These are phyloP conservation scores for Dioscorea zingiberensis DNA, from an alignment of 106 monocot species.

Conservation along the genomic window DNA sequence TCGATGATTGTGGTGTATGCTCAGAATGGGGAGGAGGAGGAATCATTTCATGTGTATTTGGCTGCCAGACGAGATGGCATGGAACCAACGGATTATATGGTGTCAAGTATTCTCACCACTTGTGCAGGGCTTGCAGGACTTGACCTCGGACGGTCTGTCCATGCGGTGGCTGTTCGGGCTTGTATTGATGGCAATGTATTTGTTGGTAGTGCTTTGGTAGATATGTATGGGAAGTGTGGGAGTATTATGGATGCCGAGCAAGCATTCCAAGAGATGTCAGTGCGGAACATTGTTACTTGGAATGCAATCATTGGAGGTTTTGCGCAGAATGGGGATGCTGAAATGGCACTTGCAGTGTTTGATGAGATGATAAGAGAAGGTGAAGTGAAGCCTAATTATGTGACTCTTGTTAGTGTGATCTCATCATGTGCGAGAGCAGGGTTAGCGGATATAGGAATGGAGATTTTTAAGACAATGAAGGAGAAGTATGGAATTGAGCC, in stretches of 20 bases:
- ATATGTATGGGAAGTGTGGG: constrained; percentile 95
- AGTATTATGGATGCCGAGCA: constrained; percentile 56
- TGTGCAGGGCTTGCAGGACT: constrained; percentile 59
- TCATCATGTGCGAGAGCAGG: constrained; percentile 75
- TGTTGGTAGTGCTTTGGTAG: constrained; percentile 65
- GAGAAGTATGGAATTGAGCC: constrained; percentile 61
- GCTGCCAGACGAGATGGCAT: constrained; percentile 43
- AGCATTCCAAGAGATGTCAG: constrained; percentile 35
- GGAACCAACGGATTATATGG: constrained; percentile 66
- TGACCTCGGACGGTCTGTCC: constrained; percentile 70
- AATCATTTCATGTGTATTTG: constrained; percentile 54
- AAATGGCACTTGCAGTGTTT: constrained; percentile 39
- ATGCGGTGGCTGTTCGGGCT: constrained; percentile 50
- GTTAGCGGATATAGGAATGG: constrained; percentile 40
- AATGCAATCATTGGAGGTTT: constrained; percentile 79
- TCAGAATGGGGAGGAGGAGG: constrained; percentile 68
- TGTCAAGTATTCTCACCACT: constrained; percentile 66
- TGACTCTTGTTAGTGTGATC: constrained; percentile 67
- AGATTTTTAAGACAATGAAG: constrained; percentile 68
- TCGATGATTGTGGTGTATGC: constrained; percentile 57
- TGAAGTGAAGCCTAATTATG: constrained; percentile 55
- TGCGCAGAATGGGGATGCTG: constrained; percentile 50
- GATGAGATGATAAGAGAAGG: constrained; percentile 39
- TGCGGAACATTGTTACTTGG: constrained; percentile 58
- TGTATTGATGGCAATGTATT: constrained; percentile 58